Percentiles rank a stretch among this genome's conserved stretches.
These are phyloP conservation scores for Leucaena leucocephala DNA, from an alignment of 306 rosid genomes.

Conservation along the genomic window DNA sequence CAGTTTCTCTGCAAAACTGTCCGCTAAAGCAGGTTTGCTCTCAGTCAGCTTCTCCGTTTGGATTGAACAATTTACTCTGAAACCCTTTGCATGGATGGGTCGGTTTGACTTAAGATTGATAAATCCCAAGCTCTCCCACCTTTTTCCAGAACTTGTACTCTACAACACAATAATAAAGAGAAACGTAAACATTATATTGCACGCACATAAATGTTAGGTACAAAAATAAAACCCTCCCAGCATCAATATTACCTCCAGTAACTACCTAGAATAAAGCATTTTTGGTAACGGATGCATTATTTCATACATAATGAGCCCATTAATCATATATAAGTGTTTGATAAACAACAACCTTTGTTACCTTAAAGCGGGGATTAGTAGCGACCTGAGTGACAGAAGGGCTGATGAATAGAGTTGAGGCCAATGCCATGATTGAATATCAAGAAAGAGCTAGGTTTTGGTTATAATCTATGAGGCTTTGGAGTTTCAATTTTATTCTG, in stretches of 20 bases:
- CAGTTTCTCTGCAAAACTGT: slow-evolving; percentile 53
- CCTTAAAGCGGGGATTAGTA: slow-evolving; percentile 40
- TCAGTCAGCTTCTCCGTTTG: slow-evolving; percentile 60
- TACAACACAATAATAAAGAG: slow-evolving; percentile 37
- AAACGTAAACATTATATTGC: slow-evolving; percentile 19
- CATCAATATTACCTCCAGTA: no score
- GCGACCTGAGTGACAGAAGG: slow-evolving; percentile 32
- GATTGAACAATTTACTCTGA: slow-evolving; percentile 54
- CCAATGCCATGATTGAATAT: slow-evolving; percentile 42
- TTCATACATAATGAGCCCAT: no score
- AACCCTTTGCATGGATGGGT: slow-evolving; percentile 31
- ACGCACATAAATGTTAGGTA: background rate
- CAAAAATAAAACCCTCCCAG: background rate
- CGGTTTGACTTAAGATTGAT: slow-evolving; percentile 41
- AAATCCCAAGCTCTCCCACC: slow-evolving; percentile 47
- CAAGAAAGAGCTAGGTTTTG: slow-evolving; percentile 34
- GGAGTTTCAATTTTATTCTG: background rate
- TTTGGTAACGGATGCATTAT: no score
- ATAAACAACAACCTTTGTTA: slow-evolving; percentile 8
- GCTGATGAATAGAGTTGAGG: slow-evolving; percentile 36
- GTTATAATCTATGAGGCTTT: background rate
- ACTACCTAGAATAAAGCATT: no score
- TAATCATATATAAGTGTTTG: background rate
- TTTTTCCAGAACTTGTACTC: slow-evolving; percentile 46
- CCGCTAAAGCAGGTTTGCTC: slow-evolving; percentile 50